Evolutionary conservation across 106 monocot species (phyloP), one percentile per base, ranked within the genome.

Genomic region (Dendrobium catenatum): DNA sequence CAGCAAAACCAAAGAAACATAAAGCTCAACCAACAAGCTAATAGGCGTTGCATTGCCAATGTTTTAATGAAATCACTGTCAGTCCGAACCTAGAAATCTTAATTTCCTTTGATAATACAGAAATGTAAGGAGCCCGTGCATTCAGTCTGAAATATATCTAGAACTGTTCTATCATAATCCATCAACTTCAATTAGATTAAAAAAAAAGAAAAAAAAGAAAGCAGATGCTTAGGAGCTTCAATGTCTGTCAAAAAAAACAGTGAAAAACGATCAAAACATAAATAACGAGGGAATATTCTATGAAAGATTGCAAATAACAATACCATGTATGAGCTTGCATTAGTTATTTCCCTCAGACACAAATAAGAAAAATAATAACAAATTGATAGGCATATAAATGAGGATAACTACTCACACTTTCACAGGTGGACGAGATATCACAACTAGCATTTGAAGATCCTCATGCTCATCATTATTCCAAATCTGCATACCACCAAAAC

Each of bases 391-490:
- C 42, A 73, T 58, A 9, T 68, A 26, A n/a, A 78, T 80, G 5
- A 76, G 26, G 81, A 73, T 29, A 37, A 81, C 9, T 42, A 80
- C 94, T 92, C 9, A 97, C 97, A 89, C 82, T 93, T 97, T 97
- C 64, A 91, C 82, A 43, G 97, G 97, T 72, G 94, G 94, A 51
- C 94, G 90, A 20, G 97, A 92, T 85, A 97, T 93, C 76, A 91
- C 86, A 51, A 89, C 94, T 1, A 94, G 79, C 79, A 94, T 47
- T 82, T 97, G 97, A 80, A 97, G 79, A 86, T 97, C 97, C 83
- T 97, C 94, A 48, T 85, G 40, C 47, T 86, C 88, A 86, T 86
- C 82, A 66, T 81, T 92, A 81, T 97, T 97, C 94, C 80, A 88
- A 49, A 97, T 81, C 97, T 97, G 89, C 78, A 86, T 70, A 72